phyloP scores from a whole-genome alignment of 2,329 filamentous ascomycete species.

The Penicillium paneum region DNA sequence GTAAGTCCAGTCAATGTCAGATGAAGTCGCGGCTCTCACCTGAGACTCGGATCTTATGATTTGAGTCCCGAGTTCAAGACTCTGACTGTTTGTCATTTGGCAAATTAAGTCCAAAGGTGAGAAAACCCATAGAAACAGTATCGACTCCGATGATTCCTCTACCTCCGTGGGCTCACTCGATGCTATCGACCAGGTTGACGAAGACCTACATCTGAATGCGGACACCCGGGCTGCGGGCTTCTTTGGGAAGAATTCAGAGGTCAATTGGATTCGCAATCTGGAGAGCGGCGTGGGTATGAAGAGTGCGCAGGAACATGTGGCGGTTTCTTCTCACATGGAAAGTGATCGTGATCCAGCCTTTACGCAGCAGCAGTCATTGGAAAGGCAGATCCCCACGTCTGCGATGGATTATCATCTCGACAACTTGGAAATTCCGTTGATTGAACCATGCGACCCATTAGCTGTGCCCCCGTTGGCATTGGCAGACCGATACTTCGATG shows the following conservation, averaged over 20 bases:
- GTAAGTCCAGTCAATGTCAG: constrained; percentile 14
- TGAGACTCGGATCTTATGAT: background rate
- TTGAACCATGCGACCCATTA: constrained; percentile 36
- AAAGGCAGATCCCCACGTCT: constrained; percentile 20
- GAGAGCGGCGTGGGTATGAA: constrained; percentile 29
- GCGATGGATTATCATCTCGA: constrained; percentile 41
- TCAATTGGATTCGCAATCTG: constrained; percentile 43
- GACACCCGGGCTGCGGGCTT: constrained; percentile 38
- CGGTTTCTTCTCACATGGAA: background rate
- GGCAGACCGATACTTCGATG: constrained; percentile 39
- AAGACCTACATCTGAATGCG: constrained; percentile 41
- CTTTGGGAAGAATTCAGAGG: constrained; percentile 45
- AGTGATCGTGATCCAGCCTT: background rate
- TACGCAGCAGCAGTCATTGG: background rate
- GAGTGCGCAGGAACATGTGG: background rate
- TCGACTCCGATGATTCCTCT: constrained; percentile 21
- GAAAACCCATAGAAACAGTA: background rate
- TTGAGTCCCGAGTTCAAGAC: background rate
- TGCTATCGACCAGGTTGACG: constrained; percentile 41
- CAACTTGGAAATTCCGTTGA: constrained; percentile 35
- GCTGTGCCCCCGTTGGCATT: constrained; percentile 36
- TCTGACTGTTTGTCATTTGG: background rate
- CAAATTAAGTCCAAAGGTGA: constrained; percentile 7
- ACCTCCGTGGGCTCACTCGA: constrained; percentile 38
- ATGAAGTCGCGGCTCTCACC: background rate